These are phyloP conservation scores for Tubosaeta brunneosetosa DNA, from an alignment of 768 basidiomycete species.

Conservation along the genomic window DNA sequence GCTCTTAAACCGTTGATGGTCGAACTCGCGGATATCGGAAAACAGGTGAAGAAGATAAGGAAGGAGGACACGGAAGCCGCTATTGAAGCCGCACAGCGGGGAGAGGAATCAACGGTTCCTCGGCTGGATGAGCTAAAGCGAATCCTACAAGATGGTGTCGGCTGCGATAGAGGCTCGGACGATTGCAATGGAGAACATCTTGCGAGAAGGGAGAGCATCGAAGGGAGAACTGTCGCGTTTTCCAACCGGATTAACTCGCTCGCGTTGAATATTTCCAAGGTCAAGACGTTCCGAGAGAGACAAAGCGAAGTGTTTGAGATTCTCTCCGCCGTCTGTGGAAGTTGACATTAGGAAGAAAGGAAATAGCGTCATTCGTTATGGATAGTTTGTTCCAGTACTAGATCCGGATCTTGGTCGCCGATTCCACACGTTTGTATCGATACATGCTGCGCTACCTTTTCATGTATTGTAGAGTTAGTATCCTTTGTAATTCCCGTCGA, in stretches of 20 bases:
- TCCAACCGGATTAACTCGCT: conserved; percentile 75
- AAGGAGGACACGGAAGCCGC: conserved; percentile 52
- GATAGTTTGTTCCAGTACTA: neutral
- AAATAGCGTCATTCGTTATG: neutral
- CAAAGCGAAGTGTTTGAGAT: conserved; percentile 70
- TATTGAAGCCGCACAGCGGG: conserved; percentile 34
- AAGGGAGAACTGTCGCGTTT: conserved; percentile 65
- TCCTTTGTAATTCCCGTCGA: neutral
- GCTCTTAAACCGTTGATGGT: conserved; percentile 65
- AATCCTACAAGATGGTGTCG: conserved; percentile 60
- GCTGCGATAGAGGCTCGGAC: conserved; percentile 25
- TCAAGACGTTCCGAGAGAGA: conserved; percentile 68
- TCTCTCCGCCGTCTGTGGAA: conserved; percentile 21
- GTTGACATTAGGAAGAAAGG: conserved; percentile 1
- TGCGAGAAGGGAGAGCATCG: conserved; percentile 43
- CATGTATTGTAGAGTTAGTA: conserved; percentile 1
- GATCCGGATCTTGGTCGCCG: neutral
- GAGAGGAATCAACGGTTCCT: conserved; percentile 36
- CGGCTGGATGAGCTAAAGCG: conserved; percentile 53
- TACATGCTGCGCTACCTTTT: neutral
- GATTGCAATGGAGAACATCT: conserved; percentile 20
- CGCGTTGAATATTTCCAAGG: conserved; percentile 62
- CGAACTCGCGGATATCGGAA: conserved; percentile 56
- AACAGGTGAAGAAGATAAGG: conserved; percentile 43
- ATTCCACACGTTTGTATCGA: neutral